Evolutionary conservation across 1,284 basidiomycete genomes (phyloP), one percentile per base, ranked within the genome.

Genomic region (Heterobasidion irregulare): DNA sequence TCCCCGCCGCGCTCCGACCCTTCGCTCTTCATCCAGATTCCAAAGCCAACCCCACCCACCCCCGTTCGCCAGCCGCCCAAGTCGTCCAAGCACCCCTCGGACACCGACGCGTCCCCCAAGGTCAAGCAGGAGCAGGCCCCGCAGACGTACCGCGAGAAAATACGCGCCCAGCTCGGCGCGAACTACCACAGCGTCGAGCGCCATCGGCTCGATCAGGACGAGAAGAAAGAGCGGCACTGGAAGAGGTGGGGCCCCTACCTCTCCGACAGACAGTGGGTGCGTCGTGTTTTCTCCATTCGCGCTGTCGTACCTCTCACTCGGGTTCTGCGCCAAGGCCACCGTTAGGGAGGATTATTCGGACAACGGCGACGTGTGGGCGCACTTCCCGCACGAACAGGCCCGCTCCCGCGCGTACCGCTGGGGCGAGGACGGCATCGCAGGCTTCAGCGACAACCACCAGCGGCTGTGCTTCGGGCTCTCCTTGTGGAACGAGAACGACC

Each of bases 191-290:
- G 86, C 35, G 79, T 76, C 26, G 89, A 92, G 69, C 75, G 76
- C 54, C 73, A 84, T 69, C 83, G 91, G 54, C 79, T 97, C 15
- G 79, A 78, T 55, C 84, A 92, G 65, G 84, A 87, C 58, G 78
- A 75, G 57, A 69, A 74, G 55, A 84, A 83, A 63, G 76, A 83
- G 59, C 74, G 77, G 46, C 94, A 98, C 70, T 99, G 96, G 96
- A 98, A 98, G 73, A 80, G 92, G 63, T 98, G 96, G 96, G 96
- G 96, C 33, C 96, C 96, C 15, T 98, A 98, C 74, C 79, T 99
- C 58, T 89, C 88, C 60, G 96, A 99, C 73, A 81, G 96, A 58
- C 96, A 98, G 79, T 99, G 96, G 96, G 94, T 92, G 62, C 64
- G 86, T 79, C 9, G 13, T 4, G 15, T 9, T 33, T 36, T 34